Evolutionary conservation across 2,329 filamentous ascomycete genomes (phyloP).

Genomic region (Hymenoscyphus fructigenus): DNA sequence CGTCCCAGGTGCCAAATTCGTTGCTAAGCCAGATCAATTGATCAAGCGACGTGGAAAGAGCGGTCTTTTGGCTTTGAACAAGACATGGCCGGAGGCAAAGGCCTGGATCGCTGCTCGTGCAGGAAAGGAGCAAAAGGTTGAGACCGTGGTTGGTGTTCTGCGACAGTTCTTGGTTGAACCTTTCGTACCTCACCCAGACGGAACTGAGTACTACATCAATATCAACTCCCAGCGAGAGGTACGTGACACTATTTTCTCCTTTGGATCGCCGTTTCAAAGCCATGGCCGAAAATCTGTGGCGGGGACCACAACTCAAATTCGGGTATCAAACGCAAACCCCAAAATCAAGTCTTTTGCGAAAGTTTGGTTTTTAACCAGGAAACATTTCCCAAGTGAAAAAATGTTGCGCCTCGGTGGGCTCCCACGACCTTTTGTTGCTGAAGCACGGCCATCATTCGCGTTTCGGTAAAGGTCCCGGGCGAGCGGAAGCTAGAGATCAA

Average conservation of each 20-base stretch:
- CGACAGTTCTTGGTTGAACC: slow-evolving; percentile 98
- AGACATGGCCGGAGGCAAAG: slow-evolving; percentile 91
- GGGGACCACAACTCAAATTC: background rate
- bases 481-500: slow-evolving; percentile 34
- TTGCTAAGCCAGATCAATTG: slow-evolving; percentile 98
- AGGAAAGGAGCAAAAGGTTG: slow-evolving; percentile 88
- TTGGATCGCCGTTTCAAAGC: background rate
- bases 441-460: slow-evolving; percentile 17
- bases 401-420: slow-evolving; percentile 25
- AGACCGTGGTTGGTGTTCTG: slow-evolving; percentile 84
- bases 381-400: slow-evolving; percentile 7
- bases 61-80: slow-evolving; percentile 92
- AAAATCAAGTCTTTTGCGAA: background rate
- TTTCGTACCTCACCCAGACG: slow-evolving; percentile 91
- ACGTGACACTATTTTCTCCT: slow-evolving; percentile 49
- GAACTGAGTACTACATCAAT: slow-evolving; percentile 99
- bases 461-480: slow-evolving; percentile 27
- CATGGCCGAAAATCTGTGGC: background rate
- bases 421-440: slow-evolving; percentile 26
- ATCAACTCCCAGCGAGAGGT: slow-evolving; percentile 99
- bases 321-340: background rate
- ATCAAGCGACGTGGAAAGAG: slow-evolving; percentile 99
- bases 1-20: slow-evolving; percentile 80
- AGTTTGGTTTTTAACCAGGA: background rate
- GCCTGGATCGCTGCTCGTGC: slow-evolving; percentile 92